Conservation (phyloP, 176 grass and related monocot species). For the Saccharum officinarum region DNA sequence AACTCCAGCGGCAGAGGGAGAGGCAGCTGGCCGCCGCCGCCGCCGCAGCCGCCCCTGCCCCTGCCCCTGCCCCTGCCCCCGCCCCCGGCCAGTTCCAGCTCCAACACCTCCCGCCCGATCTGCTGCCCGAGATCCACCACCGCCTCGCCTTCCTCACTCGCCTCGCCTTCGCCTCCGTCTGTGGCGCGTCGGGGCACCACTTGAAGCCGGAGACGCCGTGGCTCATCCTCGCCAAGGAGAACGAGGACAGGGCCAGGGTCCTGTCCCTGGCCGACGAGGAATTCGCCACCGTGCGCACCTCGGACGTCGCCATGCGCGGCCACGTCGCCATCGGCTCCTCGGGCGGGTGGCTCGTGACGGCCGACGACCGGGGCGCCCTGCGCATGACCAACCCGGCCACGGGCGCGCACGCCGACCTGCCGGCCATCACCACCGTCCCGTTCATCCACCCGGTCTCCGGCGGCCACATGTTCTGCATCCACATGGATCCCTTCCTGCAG, state of each 20-base stretch:
- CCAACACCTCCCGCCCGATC: background rate
- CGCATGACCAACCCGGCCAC: background rate
- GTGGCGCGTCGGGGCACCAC: no score
- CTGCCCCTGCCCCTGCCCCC: no score
- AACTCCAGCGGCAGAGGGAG: background rate
- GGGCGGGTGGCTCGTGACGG: slow-evolving; percentile 1
- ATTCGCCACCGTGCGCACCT: background rate
- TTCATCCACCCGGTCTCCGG: background rate
- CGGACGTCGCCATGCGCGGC: background rate
- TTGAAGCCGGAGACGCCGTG: background rate
- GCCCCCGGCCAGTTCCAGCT: background rate
- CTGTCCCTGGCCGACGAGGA: background rate
- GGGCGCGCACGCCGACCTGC: background rate
- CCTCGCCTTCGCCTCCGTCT: background rate
- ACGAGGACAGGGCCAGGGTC: background rate
- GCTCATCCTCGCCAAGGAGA: background rate
- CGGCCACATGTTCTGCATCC: background rate
- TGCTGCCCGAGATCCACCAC: background rate
- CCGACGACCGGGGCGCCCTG: background rate
- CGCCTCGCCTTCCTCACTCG: background rate
- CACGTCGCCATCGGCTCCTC: background rate
- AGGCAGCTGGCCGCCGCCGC: background rate
- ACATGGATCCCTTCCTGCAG: background rate
- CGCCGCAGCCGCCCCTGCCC: no score
- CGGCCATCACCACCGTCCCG: background rate